phyloP scores from a whole-genome alignment of 2,329 filamentous ascomycete species.

The Fusarium transvaalense region DNA sequence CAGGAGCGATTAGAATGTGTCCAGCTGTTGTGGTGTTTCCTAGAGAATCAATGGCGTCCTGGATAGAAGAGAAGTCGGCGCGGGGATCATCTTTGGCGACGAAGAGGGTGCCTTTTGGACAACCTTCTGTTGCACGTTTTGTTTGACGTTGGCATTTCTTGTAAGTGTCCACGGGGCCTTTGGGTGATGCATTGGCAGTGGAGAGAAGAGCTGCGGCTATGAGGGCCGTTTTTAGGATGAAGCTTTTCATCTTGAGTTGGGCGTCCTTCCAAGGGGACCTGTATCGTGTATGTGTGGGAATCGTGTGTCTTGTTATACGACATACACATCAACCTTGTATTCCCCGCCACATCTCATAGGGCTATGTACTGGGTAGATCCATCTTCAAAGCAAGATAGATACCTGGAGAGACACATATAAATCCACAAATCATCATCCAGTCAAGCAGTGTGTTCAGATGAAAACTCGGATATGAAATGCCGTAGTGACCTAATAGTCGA shows the following conservation, averaged over 20 bases:
- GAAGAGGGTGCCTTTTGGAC: slow-evolving; percentile 57
- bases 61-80: slow-evolving; percentile 57
- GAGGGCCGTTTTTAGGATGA: slow-evolving; percentile 9
- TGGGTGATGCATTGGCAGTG: background rate
- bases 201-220: slow-evolving; percentile 6
- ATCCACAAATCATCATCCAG: slow-evolving; percentile 23
- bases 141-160: slow-evolving; percentile 38
- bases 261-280: background rate
- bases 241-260: slow-evolving; percentile 4
- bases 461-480: slow-evolving; percentile 15
- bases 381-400: background rate
- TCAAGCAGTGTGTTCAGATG: no score
- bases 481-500: slow-evolving; percentile 5
- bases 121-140: slow-evolving; percentile 49
- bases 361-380: background rate
- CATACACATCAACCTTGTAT: background rate
- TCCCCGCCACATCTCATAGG: background rate
- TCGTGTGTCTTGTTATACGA: background rate
- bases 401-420: background rate
- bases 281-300: background rate
- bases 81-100: slow-evolving; percentile 53
- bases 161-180: slow-evolving; percentile 35
- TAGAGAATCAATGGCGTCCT: slow-evolving; percentile 57
- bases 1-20: slow-evolving; percentile 69
- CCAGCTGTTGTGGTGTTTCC: slow-evolving; percentile 47